Conservation (phyloP, 495 filamentous ascomycete genomes). For the Ramalina intermedia region DNA sequence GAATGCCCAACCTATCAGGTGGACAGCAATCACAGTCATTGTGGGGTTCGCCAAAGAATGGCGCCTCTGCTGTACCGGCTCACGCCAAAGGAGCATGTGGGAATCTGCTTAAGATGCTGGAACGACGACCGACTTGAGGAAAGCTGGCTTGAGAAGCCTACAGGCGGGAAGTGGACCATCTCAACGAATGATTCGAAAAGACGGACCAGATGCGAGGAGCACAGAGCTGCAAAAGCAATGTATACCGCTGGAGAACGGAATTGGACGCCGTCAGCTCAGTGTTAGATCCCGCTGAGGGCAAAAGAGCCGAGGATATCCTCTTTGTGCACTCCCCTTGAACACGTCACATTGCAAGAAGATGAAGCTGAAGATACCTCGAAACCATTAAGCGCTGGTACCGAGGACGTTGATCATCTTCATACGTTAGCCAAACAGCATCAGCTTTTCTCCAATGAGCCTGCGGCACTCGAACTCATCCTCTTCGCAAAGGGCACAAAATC, state of each 20-base stretch:
- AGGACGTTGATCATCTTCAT: too few relatives aligned
- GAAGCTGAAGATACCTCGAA: too few relatives aligned
- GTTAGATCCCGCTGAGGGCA: not conserved
- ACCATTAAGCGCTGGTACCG: too few relatives aligned
- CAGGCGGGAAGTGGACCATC: constrained; percentile 7
- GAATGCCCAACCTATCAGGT: constrained; percentile 66
- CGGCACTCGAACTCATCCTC: too few relatives aligned
- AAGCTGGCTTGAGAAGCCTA: constrained; percentile 15
- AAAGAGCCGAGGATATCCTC: too few relatives aligned
- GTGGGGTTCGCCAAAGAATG: constrained; percentile 55
- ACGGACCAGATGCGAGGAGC: not conserved
- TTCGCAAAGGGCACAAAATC: too few relatives aligned
- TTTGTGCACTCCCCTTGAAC: too few relatives aligned
- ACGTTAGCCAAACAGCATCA: too few relatives aligned
- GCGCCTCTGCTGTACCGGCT: constrained; percentile 55
- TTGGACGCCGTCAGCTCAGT: constrained; percentile 10
- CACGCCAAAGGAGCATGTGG: not conserved
- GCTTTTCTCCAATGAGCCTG: too few relatives aligned
- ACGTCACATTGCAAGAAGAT: too few relatives aligned
- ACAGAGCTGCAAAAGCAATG: constrained; percentile 6
- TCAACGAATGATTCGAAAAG: not conserved
- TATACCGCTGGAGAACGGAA: constrained; percentile 11
- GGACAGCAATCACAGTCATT: constrained; percentile 61
- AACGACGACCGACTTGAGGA: constrained; percentile 5
- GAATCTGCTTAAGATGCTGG: constrained; percentile 15